Evolutionary conservation across 345 rosid species (phyloP).

Genomic region (Ricinus communis): DNA sequence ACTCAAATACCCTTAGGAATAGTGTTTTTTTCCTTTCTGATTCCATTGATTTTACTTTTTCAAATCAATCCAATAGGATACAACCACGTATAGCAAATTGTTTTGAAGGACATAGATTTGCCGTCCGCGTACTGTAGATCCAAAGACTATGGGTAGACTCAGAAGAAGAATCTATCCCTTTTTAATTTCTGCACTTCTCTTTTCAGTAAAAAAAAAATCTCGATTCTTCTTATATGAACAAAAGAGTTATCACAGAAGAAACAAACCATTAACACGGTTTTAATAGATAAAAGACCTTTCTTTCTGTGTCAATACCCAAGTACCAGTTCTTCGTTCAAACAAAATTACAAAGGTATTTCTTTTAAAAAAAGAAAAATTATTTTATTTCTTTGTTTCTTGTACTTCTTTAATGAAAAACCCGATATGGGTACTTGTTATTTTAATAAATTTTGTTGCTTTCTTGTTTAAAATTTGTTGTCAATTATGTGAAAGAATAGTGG

Average conservation of each 20-base stretch:
- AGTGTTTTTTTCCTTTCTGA: too few relatives aligned
- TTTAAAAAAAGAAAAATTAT: too few relatives aligned
- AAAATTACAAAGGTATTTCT: too few relatives aligned
- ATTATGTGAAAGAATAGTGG: neutral
- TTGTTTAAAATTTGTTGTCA: neutral
- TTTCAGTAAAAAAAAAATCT: too few relatives aligned
- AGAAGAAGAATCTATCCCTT: too few relatives aligned
- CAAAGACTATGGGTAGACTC: neutral
- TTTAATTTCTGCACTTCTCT: neutral
- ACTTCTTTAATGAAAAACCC: neutral
- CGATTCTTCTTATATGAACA: too few relatives aligned
- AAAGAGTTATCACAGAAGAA: too few relatives aligned
- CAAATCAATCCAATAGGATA: neutral
- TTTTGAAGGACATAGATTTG: neutral
- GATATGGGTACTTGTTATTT: conserved; percentile 2
- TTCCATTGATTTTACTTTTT: too few relatives aligned
- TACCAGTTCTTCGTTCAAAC: neutral
- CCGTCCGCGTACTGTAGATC: neutral
- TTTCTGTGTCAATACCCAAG: neutral
- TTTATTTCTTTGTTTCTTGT: neutral
- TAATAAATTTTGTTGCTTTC: neutral
- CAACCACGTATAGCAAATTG: neutral
- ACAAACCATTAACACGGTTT: neutral
- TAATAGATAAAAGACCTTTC: neutral
- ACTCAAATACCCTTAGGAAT: too few relatives aligned